phyloP scores from a whole-genome alignment of 1,284 basidiomycete genomes.

The Ustilago xerochloae region DNA sequence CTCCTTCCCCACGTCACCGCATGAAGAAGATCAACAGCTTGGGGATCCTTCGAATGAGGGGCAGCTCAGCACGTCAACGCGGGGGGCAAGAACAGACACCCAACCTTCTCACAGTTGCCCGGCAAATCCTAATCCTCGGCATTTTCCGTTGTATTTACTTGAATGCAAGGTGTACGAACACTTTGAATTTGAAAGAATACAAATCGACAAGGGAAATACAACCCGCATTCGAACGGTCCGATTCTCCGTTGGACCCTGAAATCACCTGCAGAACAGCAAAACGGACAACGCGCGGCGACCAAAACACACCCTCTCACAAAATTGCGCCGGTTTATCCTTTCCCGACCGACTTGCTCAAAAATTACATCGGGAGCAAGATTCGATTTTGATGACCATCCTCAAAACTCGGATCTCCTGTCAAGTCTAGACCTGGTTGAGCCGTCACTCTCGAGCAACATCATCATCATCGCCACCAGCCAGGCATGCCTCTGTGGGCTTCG shows the following conservation, averaged over 20 bases:
- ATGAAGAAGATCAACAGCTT: neutral
- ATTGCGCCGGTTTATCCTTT: slow-evolving; percentile 3
- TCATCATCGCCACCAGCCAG: too few relatives aligned
- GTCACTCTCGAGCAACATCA: too few relatives aligned
- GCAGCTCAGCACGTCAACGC: slow-evolving; percentile 6
- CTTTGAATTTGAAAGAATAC: neutral
- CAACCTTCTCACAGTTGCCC: neutral
- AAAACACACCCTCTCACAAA: neutral
- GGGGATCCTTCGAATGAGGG: neutral
- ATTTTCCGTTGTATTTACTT: neutral
- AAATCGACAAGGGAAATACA: slow-evolving; percentile 3
- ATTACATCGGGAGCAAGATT: neutral
- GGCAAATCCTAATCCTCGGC: slow-evolving; percentile 7
- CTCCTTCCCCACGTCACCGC: neutral
- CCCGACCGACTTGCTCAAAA: slow-evolving; percentile 1
- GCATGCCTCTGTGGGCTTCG: too few relatives aligned
- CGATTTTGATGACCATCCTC: neutral
- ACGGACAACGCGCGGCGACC: slow-evolving; percentile 5
- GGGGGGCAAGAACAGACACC: neutral
- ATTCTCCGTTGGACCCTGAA: slow-evolving; percentile 12
- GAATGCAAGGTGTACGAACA: neutral
- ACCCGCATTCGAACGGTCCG: slow-evolving; percentile 6
- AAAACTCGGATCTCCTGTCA: too few relatives aligned
- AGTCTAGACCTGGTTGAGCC: too few relatives aligned
- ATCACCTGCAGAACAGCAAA: neutral